Evolutionary conservation across 306 rosid species (phyloP), one percentile per base, ranked within the genome.

Genomic region (Ceratonia siliqua): DNA sequence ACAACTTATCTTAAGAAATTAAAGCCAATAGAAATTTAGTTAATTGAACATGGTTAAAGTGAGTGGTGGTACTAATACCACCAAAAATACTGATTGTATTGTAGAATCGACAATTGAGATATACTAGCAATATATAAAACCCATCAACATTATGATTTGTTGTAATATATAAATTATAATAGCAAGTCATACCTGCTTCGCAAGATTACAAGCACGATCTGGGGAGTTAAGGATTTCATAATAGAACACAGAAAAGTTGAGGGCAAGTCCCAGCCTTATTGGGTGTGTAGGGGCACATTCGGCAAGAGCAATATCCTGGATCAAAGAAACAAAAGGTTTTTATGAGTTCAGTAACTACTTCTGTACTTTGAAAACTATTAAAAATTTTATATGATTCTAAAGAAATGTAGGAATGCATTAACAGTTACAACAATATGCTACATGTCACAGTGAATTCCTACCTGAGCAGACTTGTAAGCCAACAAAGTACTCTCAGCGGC

Each of bases 391-490:
- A 63, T 4, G 33, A 1, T 21, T 54, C 48, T 2, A 38, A 5
- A 42, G 3, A 22, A 41, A 42, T 18, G 18, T 30, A 53, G 42
- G 2, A 49, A 45, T 5, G 5, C 27, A 17, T 50, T 55, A n/a
- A 21, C 35, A 18, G 17, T 13, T 0, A 24, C 8, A 68, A 24
- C 15, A 30, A 21, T 24, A 67, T 24, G 32, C 46, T 68, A 68
- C n/a, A n/a, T 17, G 24, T 50, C 11, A 14, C 48, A 63, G 50
- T 15, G 21, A 15, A 24, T 22, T 48, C 87, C 72, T 33, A 93
- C 98, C 95, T 93, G 98, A 78, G 98, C 98, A 22, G 96, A 90
- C 80, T 90, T 93, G 91, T 93, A 93, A 61, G 98, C 98, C 80
- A 93, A 83, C 80, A 90, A 79, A 53, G 98, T 93, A 88, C 84